Conservation (phyloP, 2,329 filamentous ascomycete genomes). For the Fusarium pilosicola region DNA sequence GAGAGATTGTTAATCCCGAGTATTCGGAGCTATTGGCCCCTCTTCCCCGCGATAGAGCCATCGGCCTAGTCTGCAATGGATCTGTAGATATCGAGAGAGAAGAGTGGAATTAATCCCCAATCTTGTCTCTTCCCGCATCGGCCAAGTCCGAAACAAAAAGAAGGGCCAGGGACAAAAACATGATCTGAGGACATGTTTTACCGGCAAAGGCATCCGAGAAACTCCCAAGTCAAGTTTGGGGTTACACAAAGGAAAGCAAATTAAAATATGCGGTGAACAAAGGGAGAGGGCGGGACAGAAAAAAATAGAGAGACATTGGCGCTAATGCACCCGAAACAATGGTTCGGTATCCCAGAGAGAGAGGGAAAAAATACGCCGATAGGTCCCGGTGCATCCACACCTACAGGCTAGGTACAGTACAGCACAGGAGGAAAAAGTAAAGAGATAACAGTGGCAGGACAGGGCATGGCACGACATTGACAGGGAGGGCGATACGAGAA, state of each 20-base stretch:
- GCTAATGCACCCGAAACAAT: constrained; percentile 39
- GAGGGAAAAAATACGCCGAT: constrained; percentile 7
- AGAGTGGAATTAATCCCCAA: neutral
- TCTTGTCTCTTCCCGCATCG: constrained; percentile 29
- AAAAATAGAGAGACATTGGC: neutral
- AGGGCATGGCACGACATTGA: neutral
- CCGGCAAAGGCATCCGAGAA: constrained; percentile 11
- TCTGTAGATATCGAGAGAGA: neutral
- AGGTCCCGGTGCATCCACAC: neutral
- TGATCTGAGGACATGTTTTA: constrained; percentile 6
- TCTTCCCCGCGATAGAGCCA: constrained; percentile 21
- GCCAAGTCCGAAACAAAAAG: constrained; percentile 4
- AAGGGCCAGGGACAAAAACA: neutral
- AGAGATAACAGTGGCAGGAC: neutral
- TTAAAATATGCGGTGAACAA: constrained; percentile 14
- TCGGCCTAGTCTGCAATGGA: neutral
- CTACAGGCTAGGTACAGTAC: neutral
- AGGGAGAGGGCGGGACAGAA: neutral
- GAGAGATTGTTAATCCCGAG: constrained; percentile 14
- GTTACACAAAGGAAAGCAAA: constrained; percentile 2
- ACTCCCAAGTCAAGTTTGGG: neutral
- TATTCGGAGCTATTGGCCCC: constrained; percentile 23
- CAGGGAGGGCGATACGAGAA: neutral
- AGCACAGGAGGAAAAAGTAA: neutral
- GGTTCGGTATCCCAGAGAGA: constrained; percentile 19